A percentile compares a stretch with the other conserved stretches of the same genome.
phyloP scores from a whole-genome alignment of 345 rosid species.

The Toxicodendron radicans region DNA sequence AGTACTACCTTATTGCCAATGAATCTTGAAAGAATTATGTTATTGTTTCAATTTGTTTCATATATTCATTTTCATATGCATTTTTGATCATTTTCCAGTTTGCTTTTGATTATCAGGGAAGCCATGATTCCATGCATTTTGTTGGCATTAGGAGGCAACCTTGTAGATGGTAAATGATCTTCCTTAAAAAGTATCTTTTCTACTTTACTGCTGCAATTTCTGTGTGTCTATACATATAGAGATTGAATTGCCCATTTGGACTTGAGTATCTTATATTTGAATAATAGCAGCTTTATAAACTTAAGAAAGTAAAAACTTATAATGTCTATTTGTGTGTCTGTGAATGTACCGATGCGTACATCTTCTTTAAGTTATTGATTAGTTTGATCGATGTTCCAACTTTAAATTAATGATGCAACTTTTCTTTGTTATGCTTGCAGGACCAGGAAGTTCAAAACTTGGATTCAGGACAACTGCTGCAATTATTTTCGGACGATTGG shows the following conservation, averaged over 20 bases:
- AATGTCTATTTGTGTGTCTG: not conserved
- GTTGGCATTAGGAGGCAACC: constrained; percentile 96
- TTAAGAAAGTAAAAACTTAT: not conserved
- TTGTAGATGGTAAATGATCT: constrained; percentile 68
- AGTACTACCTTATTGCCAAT: not conserved
- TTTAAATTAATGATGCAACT: not conserved
- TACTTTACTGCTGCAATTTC: not conserved
- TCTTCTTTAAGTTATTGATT: not conserved
- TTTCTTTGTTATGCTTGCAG: constrained; percentile 41
- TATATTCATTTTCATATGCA: not conserved
- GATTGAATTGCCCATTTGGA: not conserved
- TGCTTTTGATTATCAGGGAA: constrained; percentile 52
- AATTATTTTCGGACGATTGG: constrained; percentile 71
- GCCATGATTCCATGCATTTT: constrained; percentile 98
- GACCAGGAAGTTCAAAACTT: constrained; percentile 96
- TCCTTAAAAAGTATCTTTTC: not conserved
- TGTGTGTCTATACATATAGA: not conserved
- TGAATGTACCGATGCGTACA: not conserved
- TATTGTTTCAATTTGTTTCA: not conserved
- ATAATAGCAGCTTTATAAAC: not conserved
- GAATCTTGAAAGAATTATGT: not conserved
- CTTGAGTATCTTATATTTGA: not conserved
- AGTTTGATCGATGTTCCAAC: not conserved
- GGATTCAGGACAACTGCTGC: constrained; percentile 90
- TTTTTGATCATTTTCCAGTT: constrained; percentile 9